Evolutionary conservation across 805 yeast genomes (phyloP).

Genomic region (Candida broadrunensis): DNA sequence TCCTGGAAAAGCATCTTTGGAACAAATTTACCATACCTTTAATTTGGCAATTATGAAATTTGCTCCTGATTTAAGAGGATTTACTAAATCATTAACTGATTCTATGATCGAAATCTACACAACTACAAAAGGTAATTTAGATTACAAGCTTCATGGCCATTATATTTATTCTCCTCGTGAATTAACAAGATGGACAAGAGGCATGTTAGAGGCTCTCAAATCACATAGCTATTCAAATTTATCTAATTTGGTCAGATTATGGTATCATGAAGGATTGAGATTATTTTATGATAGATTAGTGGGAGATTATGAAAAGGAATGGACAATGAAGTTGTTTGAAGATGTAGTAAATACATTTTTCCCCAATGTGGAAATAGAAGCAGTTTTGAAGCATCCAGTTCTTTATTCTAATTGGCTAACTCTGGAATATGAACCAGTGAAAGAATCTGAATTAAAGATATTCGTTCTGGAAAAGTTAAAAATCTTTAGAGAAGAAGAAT

Average conservation of each 20-base stretch:
- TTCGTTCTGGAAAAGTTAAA: conserved; percentile 64
- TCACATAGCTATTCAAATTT: conserved; percentile 33
- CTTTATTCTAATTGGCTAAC: conserved; percentile 76
- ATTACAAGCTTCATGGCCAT: conserved; percentile 43
- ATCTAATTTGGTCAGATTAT: conserved; percentile 53
- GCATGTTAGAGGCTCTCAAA: conserved; percentile 55
- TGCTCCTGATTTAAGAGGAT: conserved; percentile 60
- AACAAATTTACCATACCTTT: conserved; percentile 65
- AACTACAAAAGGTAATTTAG: conserved; percentile 40
- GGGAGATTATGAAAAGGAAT: conserved; percentile 38
- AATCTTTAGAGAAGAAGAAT: conserved; percentile 76
- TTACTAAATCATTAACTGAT: conserved; percentile 46
- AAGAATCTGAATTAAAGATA: conserved; percentile 39
- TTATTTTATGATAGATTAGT: conserved; percentile 74
- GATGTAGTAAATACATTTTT: conserved; percentile 38
- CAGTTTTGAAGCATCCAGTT: conserved; percentile 48
- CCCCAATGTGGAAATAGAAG: conserved; percentile 38
- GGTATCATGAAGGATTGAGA: conserved; percentile 81
- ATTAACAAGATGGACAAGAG: conserved; percentile 81
- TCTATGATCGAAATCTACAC: conserved; percentile 68
- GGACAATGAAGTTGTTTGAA: conserved; percentile 43
- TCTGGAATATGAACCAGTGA: conserved; percentile 56
- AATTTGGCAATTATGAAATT: conserved; percentile 53
- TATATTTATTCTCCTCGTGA: conserved; percentile 88
- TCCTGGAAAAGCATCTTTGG: conserved; percentile 62